These are phyloP conservation scores for Heliocybe sulcata DNA, from an alignment of 1,284 basidiomycete genomes.

Conservation along the genomic window DNA sequence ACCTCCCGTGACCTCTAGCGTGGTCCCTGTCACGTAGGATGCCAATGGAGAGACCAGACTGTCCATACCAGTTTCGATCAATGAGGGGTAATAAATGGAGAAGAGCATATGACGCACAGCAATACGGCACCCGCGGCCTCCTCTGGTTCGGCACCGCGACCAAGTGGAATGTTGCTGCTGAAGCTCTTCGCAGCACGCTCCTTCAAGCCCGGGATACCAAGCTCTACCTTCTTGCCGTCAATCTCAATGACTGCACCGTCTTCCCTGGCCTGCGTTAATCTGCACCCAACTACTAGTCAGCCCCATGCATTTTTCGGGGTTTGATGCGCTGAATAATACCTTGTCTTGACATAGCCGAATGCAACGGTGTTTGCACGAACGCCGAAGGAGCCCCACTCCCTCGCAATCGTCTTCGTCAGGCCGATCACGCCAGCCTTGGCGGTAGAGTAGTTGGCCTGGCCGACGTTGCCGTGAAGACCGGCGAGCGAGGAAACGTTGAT, in stretches of 20 bases:
- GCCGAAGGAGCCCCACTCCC: conserved; percentile 82
- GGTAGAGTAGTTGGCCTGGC: conserved; percentile 79
- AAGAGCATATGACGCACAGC: conserved; percentile 43
- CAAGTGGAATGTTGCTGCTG: conserved; percentile 60
- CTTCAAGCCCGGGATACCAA: conserved; percentile 65
- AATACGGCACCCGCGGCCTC: conserved; percentile 71
- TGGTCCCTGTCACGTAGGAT: conserved; percentile 78
- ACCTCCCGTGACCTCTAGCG: conserved; percentile 76
- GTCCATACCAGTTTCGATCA: background rate
- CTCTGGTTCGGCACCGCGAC: conserved; percentile 67
- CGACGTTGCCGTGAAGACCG: conserved; percentile 79
- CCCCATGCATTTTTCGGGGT: conserved; percentile 10
- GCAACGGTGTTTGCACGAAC: conserved; percentile 81
- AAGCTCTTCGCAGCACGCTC: conserved; percentile 23
- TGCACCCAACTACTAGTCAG: conserved; percentile 23
- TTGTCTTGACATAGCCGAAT: conserved; percentile 69
- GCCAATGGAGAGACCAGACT: conserved; percentile 74
- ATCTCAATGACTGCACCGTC: conserved; percentile 72
- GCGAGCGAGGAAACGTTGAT: conserved; percentile 73
- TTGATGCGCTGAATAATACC: conserved; percentile 29
- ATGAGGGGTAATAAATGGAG: conserved; percentile 1
- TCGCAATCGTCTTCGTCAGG: conserved; percentile 79
- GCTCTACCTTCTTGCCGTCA: conserved; percentile 75
- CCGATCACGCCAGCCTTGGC: conserved; percentile 75
- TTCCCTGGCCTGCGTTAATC: conserved; percentile 70